These are phyloP conservation scores for Colletotrichum eremochloae DNA, from an alignment of 2,329 filamentous ascomycete species.

Conservation along the genomic window DNA sequence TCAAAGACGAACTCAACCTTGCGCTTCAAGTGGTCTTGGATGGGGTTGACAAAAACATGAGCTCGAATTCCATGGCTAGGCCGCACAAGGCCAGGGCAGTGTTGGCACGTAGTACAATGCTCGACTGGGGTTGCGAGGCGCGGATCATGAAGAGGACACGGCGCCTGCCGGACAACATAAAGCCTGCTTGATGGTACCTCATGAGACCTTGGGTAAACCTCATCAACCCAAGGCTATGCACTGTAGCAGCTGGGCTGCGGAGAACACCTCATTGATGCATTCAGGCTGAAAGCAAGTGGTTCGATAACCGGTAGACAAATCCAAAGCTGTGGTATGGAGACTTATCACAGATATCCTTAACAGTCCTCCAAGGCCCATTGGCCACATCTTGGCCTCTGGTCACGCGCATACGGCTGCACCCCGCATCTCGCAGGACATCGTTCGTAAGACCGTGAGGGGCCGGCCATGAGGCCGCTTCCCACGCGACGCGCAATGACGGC, in stretches of 20 bases:
- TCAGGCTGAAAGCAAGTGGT: conserved; percentile 22
- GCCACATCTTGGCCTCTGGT: neutral
- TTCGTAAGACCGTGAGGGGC: conserved; percentile 12
- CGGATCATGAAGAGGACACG: neutral
- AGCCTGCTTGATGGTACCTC: neutral
- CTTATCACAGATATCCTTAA: too few species aligned
- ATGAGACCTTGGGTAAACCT: neutral
- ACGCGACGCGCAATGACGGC: conserved; percentile 8
- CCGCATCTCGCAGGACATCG: conserved; percentile 33
- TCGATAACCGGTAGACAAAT: neutral
- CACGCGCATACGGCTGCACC: neutral
- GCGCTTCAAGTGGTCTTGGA: conserved; percentile 50
- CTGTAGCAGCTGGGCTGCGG: neutral
- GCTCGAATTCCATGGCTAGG: conserved; percentile 48
- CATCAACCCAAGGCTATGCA: neutral
- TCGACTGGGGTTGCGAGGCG: conserved; percentile 47
- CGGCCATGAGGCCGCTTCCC: neutral
- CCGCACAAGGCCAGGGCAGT: conserved; percentile 58
- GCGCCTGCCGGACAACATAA: neutral
- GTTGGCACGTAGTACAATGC: conserved; percentile 59
- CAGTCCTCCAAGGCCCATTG: too few species aligned
- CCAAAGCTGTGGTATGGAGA: neutral
- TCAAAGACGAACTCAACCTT: conserved; percentile 49
- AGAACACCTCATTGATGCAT: neutral
- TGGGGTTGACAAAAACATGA: conserved; percentile 43